Conservation (phyloP, 805 yeast genomes). For the Lipomyces japonicus region DNA sequence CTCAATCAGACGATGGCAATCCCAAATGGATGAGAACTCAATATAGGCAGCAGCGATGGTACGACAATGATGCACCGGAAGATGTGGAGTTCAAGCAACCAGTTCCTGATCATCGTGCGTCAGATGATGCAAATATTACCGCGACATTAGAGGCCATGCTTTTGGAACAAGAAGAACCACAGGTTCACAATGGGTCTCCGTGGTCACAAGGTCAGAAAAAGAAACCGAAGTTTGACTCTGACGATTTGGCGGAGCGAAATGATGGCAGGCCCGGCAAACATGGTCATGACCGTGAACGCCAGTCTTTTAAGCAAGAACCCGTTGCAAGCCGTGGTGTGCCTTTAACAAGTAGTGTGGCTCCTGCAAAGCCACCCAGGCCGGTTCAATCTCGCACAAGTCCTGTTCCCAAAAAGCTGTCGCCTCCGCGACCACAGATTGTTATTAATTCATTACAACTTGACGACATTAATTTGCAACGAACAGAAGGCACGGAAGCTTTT, state of each 20-base stretch:
- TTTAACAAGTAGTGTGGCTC: neutral
- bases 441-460: constrained; percentile 36
- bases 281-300: too few relatives aligned
- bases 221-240: constrained; percentile 7
- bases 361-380: constrained; percentile 1
- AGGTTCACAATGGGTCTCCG: neutral
- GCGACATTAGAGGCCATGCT: constrained; percentile 21
- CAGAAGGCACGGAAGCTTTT: constrained; percentile 59
- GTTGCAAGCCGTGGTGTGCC: neutral
- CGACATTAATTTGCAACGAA: constrained; percentile 33
- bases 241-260: constrained; percentile 20
- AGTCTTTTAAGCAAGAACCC: neutral
- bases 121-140: neutral
- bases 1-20: constrained; percentile 6
- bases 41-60: constrained; percentile 15
- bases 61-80: constrained; percentile 11
- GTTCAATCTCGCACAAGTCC: too few relatives aligned
- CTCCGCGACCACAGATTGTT: constrained; percentile 28
- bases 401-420: neutral
- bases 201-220: neutral
- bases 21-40: constrained; percentile 30
- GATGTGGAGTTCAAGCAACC: constrained; percentile 14
- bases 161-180: constrained; percentile 15
- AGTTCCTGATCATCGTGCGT: constrained; percentile 4
- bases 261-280: too few relatives aligned